These are phyloP conservation scores for Boletus coccyginus DNA, from an alignment of 768 basidiomycete genomes.

Conservation along the genomic window DNA sequence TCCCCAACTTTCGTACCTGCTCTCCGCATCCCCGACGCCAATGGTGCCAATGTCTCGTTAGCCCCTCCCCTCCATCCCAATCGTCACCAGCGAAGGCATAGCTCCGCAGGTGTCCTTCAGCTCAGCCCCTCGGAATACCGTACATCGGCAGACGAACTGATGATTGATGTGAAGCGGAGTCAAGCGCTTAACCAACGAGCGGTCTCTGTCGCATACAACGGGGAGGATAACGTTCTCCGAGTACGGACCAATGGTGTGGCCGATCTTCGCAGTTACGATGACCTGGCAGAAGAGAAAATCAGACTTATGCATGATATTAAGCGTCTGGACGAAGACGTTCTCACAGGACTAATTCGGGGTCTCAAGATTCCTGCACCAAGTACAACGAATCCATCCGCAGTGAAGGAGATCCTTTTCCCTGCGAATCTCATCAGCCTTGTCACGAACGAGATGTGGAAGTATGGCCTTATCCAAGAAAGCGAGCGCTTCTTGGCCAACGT, in stretches of 20 bases:
- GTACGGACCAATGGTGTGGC: slow-evolving; percentile 64
- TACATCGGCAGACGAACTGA: slow-evolving; percentile 73
- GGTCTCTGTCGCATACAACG: slow-evolving; percentile 85
- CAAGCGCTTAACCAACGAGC: slow-evolving; percentile 76
- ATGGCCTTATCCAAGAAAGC: slow-evolving; percentile 93
- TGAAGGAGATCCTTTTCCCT: slow-evolving; percentile 98
- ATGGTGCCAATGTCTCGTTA: slow-evolving; percentile 42
- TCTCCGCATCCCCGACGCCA: slow-evolving; percentile 53
- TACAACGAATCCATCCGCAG: slow-evolving; percentile 84
- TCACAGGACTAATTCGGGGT: slow-evolving; percentile 85
- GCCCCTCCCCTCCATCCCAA: slow-evolving; percentile 36
- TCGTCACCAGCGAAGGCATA: slow-evolving; percentile 80
- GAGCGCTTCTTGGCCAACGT: slow-evolving; percentile 98
- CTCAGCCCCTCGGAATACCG: slow-evolving; percentile 60
- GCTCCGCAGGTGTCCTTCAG: slow-evolving; percentile 77
- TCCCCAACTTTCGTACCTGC: slow-evolving; percentile 87
- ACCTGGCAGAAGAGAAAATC: slow-evolving; percentile 94
- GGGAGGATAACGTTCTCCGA: slow-evolving; percentile 70
- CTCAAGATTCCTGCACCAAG: slow-evolving; percentile 92
- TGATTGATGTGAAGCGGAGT: slow-evolving; percentile 69
- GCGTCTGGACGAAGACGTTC: slow-evolving; percentile 88
- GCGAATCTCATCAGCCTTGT: slow-evolving; percentile 96
- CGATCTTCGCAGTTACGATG: slow-evolving; percentile 75
- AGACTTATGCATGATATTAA: slow-evolving; percentile 88
- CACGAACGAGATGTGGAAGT: slow-evolving; percentile 99